Evolutionary conservation across 1,284 basidiomycete genomes (phyloP), one percentile per base, ranked within the genome.

Genomic region (Leccinum subfulvum): DNA sequence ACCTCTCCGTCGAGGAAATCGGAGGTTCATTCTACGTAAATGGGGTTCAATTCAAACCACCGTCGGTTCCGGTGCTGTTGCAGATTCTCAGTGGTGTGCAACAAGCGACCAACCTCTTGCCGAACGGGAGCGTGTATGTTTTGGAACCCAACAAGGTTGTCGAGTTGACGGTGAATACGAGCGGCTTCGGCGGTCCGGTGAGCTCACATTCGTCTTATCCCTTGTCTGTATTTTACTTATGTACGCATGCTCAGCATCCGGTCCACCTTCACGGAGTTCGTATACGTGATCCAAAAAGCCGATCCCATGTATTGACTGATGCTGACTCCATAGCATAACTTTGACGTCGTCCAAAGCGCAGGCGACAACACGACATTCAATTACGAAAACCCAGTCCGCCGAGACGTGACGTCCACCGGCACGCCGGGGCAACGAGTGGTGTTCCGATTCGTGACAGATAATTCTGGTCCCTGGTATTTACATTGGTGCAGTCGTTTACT

Each of bases 401-500:
- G 23, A 26, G 49, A 52, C 23, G 49, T 52, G 49, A 16, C 49
- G 13, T 23, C 49, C 23, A 16, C 23, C 7, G 49, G 49, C 49
- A 21, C 23, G 7, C 9, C 49, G 23, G 49, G 49, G 2, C 13
- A 52, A 52, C 49, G 23, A 26, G 14, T 52, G 14, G 49, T 52
- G 1, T 23, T 52, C 23, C 49, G 49, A 26, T 52, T 23, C 23
- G 21, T 26, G 49, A 52, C 49, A 16, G 49, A 52, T 16, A 52
- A 52, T 4, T 26, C 49, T 9, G 49, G 49, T 9, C 49, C 49
- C 6, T 52, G 49, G 49, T 52, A 14, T 16, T 62, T 82, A 65
- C 81, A 82, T 65, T 81, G 80, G 80, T 80, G 69, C 57, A 30
- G 30, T 47, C 47, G 8, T 30, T 26, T 41, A 53, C 35, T 26